Evolutionary conservation across 495 filamentous ascomycete species (phyloP), one percentile per base, ranked within the genome.

Genomic region (Penicillium diatomitis): DNA sequence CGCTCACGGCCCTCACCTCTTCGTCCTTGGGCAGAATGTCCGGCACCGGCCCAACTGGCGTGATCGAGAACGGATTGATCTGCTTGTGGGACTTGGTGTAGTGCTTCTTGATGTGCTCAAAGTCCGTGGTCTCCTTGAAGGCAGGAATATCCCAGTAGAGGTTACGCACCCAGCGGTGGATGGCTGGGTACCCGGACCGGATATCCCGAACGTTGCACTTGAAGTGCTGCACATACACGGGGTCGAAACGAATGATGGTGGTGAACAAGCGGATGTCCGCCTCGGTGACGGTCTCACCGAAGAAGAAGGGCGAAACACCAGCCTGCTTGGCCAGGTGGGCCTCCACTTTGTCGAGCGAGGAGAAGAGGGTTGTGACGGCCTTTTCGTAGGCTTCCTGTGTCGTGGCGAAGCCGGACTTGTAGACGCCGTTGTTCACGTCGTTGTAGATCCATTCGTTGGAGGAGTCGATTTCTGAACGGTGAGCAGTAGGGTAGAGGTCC

Each of bases 221-320:
- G 74, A 96, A 96, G 65, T 94, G 87, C 74, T 92, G 88, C 4
- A 94, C 88, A 57, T 95, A 95, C 37, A 92, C 87, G 8, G 80
- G 74, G 57, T 95, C 89, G 68, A 95, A 95, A 32, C 89, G 79
- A 48, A 91, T 68, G 41, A 95, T 83, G 4, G 89, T 95, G 3
- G 87, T 86, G 71, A 80, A 92, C 31, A 92, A 73, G 12, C 89
- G 70, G 45, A 96, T 76, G 67, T 96, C 90, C 0, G 81, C 81
- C 71, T 96, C 90, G 3, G 89, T 94, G 44, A 92, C 63, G 30
- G 61, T 41, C 5, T 77, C 60, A 31, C 88, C 88, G 50, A 85
- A 83, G 55, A 84, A 83, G 63, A 75, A 92, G 28, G 80, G 82
- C 1, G 77, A 77, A 28, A 57, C 53, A 11, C 41, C 30, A 32